Evolutionary conservation across 768 basidiomycete genomes (phyloP).

Genomic region (Serendipita sp.): DNA sequence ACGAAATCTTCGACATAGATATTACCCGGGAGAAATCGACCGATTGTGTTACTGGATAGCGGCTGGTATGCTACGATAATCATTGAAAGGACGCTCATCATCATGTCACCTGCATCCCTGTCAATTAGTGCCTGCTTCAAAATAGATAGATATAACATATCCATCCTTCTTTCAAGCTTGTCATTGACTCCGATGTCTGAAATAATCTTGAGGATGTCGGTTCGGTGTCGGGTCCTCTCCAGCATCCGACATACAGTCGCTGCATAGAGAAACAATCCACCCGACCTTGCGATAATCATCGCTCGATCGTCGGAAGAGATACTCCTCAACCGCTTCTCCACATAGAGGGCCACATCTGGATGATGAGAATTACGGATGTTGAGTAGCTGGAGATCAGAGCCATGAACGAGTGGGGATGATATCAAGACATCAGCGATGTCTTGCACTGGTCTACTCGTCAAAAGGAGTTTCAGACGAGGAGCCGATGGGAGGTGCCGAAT

Average conservation of each 20-base stretch:
- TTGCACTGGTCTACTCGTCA: background rate
- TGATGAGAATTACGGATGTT: background rate
- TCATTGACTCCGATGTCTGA: background rate
- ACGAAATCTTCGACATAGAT: background rate
- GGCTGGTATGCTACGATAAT: background rate
- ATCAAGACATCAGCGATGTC: background rate
- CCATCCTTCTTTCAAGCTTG: background rate
- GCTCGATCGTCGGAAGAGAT: background rate
- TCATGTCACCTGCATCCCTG: background rate
- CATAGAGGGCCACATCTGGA: background rate
- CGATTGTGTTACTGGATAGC: background rate
- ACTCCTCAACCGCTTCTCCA: background rate
- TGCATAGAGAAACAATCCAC: background rate
- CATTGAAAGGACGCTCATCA: background rate
- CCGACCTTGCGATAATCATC: background rate
- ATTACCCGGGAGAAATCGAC: background rate
- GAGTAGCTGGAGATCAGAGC: background rate
- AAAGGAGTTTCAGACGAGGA: constrained; percentile 1
- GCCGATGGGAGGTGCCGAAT: background rate
- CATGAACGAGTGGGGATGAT: background rate
- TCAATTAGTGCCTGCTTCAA: background rate
- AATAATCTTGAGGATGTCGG: background rate
- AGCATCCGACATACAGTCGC: background rate
- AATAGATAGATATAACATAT: background rate
- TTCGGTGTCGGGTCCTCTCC: background rate